phyloP scores from a whole-genome alignment of 2,329 filamentous ascomycete genomes.

The Penicillium oxalicum region DNA sequence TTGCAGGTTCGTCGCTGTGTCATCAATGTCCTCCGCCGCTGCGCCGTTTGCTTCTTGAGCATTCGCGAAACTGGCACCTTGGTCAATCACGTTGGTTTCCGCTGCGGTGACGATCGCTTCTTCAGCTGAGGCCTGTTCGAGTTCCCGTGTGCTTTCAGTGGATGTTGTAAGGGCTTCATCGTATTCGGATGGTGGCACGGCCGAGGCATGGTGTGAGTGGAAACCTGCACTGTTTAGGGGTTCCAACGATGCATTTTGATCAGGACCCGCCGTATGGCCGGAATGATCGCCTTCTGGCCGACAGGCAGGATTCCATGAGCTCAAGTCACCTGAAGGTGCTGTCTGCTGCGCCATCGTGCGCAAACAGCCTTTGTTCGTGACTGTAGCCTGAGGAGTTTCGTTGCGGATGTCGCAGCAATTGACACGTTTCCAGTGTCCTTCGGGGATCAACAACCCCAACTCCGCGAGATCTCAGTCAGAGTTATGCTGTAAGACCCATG shows the following conservation, averaged over 20 bases:
- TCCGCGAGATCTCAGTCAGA: constrained; percentile 6
- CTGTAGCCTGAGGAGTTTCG: constrained; percentile 10
- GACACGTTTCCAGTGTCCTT: constrained; percentile 26
- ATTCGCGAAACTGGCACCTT: too few species aligned
- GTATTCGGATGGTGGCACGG: constrained; percentile 7
- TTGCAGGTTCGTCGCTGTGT: too few species aligned
- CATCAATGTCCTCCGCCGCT: too few species aligned
- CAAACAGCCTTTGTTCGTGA: constrained; percentile 5
- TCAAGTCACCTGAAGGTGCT: constrained; percentile 9
- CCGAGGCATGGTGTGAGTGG: constrained; percentile 6
- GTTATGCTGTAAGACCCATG: constrained; percentile 15
- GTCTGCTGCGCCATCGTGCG: constrained; percentile 22
- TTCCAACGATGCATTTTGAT: constrained; percentile 10
- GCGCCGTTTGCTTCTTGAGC: too few species aligned
- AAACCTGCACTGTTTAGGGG: constrained; percentile 12
- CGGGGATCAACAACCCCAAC: constrained; percentile 20
- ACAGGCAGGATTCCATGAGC: constrained; percentile 53
- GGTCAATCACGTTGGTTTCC: too few species aligned
- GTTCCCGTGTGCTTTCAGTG: too few species aligned
- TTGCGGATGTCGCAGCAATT: constrained; percentile 13
- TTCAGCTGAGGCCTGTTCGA: too few species aligned
- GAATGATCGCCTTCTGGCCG: constrained; percentile 37
- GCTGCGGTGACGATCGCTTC: too few species aligned
- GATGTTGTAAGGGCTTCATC: too few species aligned
- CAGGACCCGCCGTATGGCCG: constrained; percentile 9